A percentile compares a stretch with the other conserved stretches of the same genome.
Conservation (phyloP, 805 yeast genomes). For the Deakozyma indianensis region DNA sequence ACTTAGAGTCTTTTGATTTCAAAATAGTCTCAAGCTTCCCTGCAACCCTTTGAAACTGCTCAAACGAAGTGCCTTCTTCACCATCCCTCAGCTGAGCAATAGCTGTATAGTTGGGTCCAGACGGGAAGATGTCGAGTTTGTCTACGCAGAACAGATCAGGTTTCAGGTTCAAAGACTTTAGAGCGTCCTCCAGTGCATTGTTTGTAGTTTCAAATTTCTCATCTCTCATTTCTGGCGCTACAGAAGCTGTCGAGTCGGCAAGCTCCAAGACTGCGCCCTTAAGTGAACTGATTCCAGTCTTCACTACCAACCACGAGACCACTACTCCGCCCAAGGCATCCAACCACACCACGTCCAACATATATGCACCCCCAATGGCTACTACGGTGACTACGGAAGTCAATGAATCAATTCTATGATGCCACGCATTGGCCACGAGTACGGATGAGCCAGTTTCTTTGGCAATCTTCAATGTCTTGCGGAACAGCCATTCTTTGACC, state of each 20-base stretch:
- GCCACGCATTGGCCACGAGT: conserved; percentile 96
- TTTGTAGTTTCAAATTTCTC: not conserved
- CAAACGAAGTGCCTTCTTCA: not conserved
- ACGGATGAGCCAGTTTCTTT: conserved; percentile 69
- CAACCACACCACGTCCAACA: conserved; percentile 65
- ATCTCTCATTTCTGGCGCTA: not conserved
- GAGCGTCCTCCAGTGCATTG: not conserved
- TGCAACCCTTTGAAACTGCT: conserved; percentile 1
- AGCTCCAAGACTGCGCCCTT: conserved; percentile 58
- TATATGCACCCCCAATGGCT: conserved; percentile 75
- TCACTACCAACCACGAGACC: conserved; percentile 68
- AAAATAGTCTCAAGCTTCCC: conserved; percentile 2
- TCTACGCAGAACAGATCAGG: conserved; percentile 3
- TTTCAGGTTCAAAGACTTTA: not conserved
- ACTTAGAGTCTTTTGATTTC: not conserved
- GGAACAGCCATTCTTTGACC: conserved; percentile 78
- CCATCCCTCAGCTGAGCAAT: not conserved
- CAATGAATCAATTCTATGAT: conserved; percentile 86
- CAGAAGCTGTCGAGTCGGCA: not conserved
- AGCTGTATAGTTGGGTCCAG: conserved; percentile 11
- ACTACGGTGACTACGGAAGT: conserved; percentile 83
- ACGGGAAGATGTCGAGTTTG: conserved; percentile 10
- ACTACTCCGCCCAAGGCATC: conserved; percentile 87
- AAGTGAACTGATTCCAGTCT: conserved; percentile 72
- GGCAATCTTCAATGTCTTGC: conserved; percentile 73